Evolutionary conservation across 371 early-diverging fungal genomes (phyloP), one percentile per base, ranked within the genome.

Genomic region (Mucor piriformis): DNA sequence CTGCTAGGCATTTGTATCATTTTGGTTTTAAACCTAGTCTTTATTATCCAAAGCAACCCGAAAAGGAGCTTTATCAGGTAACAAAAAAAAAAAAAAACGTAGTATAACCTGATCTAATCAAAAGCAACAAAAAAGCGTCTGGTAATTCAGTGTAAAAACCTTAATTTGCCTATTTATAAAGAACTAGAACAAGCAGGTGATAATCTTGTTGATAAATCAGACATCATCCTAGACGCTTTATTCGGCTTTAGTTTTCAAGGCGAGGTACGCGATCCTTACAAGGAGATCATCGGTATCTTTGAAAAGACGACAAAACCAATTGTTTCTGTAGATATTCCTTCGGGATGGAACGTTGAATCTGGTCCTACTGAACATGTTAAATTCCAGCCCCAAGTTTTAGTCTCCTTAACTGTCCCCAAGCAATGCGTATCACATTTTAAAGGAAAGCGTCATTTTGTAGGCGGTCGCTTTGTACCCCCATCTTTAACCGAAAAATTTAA

Each of bases 341-440:
- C 93, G 13, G 95, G 94, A 0, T 97, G 96, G 96, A 86, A 95
- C 64, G 95, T 97, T 1, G 94, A 93, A 49, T 51, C 81, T 44
- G 95, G 95, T 59, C 85, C 65, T 3, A 67, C 69, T 0, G 53
- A 69, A 15, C 50, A 63, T 23, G 69, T 59, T 3, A 83, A 84
- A 0, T 83, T 91, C 47, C 76, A 83, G 21, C 95, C 95, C 1
- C 82, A 82, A 20, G 87, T 92, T 67, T 79, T 97, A 15, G 81
- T 97, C 3, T 96, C 96, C 3, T 76, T 97, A 56, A 96, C 96
- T 4, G 91, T 93, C 0, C 98, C 97, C 25, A 96, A 97, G 69
- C 64, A 71, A 13, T 86, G 93, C 49, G 90, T 88, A 1, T 57
- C 66, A 10, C 57, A 72, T 16, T 95, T 92, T 62, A 76, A 62